Percentiles rank a stretch among this genome's conserved stretches.
phyloP scores from a whole-genome alignment of 495 filamentous ascomycete genomes.

The Penicillium verhagenii region DNA sequence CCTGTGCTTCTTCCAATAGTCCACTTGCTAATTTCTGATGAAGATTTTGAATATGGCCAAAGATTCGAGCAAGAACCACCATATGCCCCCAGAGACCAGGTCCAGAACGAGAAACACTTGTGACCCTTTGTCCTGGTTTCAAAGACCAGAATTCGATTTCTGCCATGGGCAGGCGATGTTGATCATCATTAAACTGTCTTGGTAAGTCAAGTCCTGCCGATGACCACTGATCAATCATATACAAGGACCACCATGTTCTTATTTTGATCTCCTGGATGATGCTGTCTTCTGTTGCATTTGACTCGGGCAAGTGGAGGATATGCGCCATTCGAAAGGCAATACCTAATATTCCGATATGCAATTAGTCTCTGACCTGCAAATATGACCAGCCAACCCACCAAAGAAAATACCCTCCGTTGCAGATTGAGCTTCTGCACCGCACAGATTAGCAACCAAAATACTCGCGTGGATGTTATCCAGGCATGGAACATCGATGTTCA shows the following conservation, averaged over 20 bases:
- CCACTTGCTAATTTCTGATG: conserved; percentile 15
- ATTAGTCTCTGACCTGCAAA: conserved; percentile 3
- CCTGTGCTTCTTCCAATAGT: conserved; percentile 6
- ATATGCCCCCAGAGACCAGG: conserved; percentile 21
- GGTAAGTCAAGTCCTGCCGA: conserved; percentile 22
- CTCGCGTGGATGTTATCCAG: conserved; percentile 21
- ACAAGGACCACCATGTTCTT: conserved; percentile 25
- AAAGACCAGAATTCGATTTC: conserved; percentile 2
- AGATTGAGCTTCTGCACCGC: conserved; percentile 18
- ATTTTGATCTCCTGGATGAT: conserved; percentile 21
- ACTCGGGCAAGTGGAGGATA: conserved; percentile 15
- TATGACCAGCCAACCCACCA: no score
- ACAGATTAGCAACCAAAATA: conserved; percentile 20
- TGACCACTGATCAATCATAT: conserved; percentile 28
- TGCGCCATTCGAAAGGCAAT: conserved; percentile 24
- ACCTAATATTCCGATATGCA: conserved; percentile 1
- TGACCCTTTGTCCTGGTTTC: conserved; percentile 1
- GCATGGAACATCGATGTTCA: conserved; percentile 10
- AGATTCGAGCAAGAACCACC: conserved; percentile 18
- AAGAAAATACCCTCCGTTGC: conserved; percentile 17
- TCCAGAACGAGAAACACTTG: not conserved
- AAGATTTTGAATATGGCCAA: conserved; percentile 20
- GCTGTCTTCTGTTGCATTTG: conserved; percentile 9
- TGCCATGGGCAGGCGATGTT: conserved; percentile 9
- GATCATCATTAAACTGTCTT: conserved; percentile 13